phyloP scores from a whole-genome alignment of 352 stramenopile genomes.

The Pythium oligandrum region DNA sequence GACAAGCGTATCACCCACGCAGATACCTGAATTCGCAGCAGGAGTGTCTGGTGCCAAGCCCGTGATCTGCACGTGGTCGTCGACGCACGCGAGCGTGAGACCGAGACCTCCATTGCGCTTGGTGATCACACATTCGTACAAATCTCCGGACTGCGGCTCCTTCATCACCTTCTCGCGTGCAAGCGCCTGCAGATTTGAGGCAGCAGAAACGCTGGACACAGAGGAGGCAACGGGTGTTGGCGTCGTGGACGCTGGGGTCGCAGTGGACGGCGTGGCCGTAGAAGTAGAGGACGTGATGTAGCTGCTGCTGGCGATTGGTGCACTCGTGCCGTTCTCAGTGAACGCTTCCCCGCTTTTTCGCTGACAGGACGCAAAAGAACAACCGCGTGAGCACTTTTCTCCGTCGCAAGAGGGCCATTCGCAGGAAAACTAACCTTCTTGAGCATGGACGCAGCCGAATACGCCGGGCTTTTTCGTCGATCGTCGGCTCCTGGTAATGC shows the following conservation, averaged over 20 bases:
- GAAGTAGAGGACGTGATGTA: background rate
- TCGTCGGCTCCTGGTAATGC: constrained; percentile 16
- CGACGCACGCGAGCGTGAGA: constrained; percentile 71
- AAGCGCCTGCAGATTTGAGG: constrained; percentile 12
- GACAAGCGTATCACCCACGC: constrained; percentile 72
- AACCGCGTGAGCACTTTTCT: background rate
- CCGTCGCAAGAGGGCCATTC: background rate
- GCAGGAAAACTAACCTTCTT: constrained; percentile 21
- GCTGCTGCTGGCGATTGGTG: background rate
- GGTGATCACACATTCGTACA: constrained; percentile 85
- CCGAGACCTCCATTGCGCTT: constrained; percentile 73
- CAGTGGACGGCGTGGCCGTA: constrained; percentile 9
- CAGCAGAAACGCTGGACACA: background rate
- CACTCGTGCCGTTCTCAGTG: too few species aligned
- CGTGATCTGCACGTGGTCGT: constrained; percentile 84
- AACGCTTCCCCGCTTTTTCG: constrained; percentile 53
- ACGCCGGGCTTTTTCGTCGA: constrained; percentile 18
- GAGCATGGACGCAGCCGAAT: constrained; percentile 19
- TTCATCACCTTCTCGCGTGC: constrained; percentile 81
- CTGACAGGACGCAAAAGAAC: constrained; percentile 17
- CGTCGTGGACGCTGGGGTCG: constrained; percentile 14
- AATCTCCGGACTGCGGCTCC: constrained; percentile 66
- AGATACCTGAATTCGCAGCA: constrained; percentile 67
- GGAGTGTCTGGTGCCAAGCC: constrained; percentile 65
- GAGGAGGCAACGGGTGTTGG: constrained; percentile 9